Conservation (phyloP, 176 grass and related monocot genomes). For the Guadua angustifolia region DNA sequence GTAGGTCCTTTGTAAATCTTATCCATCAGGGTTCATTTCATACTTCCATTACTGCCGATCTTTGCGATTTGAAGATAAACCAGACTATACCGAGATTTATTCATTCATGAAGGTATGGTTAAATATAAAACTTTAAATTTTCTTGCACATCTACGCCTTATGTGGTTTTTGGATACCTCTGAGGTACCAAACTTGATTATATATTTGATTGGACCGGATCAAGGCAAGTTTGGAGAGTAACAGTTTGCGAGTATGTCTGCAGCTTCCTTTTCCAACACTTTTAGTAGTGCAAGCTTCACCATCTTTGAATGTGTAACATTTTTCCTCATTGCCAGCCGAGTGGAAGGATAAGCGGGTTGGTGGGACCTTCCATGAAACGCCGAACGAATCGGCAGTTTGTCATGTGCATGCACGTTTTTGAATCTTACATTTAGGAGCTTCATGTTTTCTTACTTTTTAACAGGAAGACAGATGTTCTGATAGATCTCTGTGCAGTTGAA, state of each 20-base stretch:
- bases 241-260: slow-evolving; percentile 66
- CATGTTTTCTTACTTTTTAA: slow-evolving; percentile 29
- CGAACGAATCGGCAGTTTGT: slow-evolving; percentile 73
- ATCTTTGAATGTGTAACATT: slow-evolving; percentile 42
- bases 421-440: slow-evolving; percentile 25
- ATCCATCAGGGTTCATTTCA: slow-evolving; percentile 76
- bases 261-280: slow-evolving; percentile 40
- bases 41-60: slow-evolving; percentile 98
- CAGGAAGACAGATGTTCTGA: slow-evolving; percentile 77
- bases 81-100: slow-evolving; percentile 84
- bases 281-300: slow-evolving; percentile 11
- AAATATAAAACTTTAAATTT: slow-evolving; percentile 22
- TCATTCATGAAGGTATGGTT: slow-evolving; percentile 75
- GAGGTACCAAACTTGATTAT: slow-evolving; percentile 82
- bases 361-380: slow-evolving; percentile 67
- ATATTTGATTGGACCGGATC: slow-evolving; percentile 82
- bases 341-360: slow-evolving; percentile 55
- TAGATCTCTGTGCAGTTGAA: slow-evolving; percentile 61
- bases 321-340: slow-evolving; percentile 39
- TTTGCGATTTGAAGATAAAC: slow-evolving; percentile 96
- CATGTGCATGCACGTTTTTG: slow-evolving; percentile 29
- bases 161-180: slow-evolving; percentile 38
- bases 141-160: slow-evolving; percentile 22
- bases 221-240: slow-evolving; percentile 60
- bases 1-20: slow-evolving; percentile 83